A percentile compares a stretch with the other conserved stretches of the same genome.
These are phyloP conservation scores for Cajanus cajan DNA, from an alignment of 306 rosid genomes.

Conservation along the genomic window DNA sequence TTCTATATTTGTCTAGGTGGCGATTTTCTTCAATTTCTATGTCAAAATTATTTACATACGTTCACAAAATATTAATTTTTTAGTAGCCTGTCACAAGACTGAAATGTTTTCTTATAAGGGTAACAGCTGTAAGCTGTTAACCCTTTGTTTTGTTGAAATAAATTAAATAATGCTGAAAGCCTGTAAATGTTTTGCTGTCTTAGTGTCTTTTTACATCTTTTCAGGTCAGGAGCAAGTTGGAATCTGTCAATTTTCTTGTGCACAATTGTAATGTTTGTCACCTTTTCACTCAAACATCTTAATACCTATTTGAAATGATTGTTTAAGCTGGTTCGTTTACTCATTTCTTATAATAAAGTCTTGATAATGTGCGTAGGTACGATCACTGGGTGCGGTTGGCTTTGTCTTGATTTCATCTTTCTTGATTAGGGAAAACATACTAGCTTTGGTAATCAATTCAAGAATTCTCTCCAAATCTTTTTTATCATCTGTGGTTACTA, in stretches of 20 bases:
- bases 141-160: neutral
- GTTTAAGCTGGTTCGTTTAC: neutral
- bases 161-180: neutral
- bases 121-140: neutral
- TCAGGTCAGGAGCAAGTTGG: constrained; percentile 81
- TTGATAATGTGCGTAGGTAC: constrained; percentile 54
- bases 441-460: constrained; percentile 69
- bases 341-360: neutral
- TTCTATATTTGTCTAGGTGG: neutral
- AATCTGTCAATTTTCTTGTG: constrained; percentile 69
- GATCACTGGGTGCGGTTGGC: constrained; percentile 82
- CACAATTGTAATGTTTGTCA: constrained; percentile 71
- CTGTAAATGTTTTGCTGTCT: constrained; percentile 11
- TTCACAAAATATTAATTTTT: neutral
- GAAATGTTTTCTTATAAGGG: neutral
- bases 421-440: constrained; percentile 90
- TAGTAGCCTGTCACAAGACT: neutral
- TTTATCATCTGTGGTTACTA: neutral
- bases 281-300: constrained; percentile 30
- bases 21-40: neutral
- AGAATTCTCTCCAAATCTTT: neutral
- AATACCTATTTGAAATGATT: constrained; percentile 2
- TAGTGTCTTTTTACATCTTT: constrained; percentile 36
- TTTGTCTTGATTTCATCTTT: constrained; percentile 81
- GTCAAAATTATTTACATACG: neutral